phyloP scores from a whole-genome alignment of 345 rosid species.

The Eucalyptus curtisii region DNA sequence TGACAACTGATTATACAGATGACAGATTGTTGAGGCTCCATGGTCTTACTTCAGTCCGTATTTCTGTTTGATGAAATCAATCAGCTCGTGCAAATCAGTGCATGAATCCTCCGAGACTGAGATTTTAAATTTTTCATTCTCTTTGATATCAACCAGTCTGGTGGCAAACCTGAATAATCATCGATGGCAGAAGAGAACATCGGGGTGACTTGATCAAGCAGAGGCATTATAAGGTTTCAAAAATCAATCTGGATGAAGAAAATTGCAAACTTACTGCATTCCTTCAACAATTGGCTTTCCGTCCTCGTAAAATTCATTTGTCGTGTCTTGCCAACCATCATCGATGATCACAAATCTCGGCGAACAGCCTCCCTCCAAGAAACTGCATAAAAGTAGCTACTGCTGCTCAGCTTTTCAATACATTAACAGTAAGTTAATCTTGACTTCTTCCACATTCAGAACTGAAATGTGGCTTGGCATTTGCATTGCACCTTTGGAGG shows the following conservation, averaged over 20 bases:
- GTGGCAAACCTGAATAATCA: constrained; percentile 31
- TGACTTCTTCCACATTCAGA: not conserved
- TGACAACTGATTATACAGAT: not conserved
- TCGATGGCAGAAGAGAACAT: not conserved
- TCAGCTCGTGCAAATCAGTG: constrained; percentile 20
- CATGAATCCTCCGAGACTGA: constrained; percentile 4
- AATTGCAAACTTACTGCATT: constrained; percentile 19
- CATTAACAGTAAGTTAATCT: not conserved
- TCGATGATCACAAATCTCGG: constrained; percentile 55
- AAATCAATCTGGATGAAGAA: not conserved
- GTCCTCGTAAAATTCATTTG: constrained; percentile 19
- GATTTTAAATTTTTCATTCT: constrained; percentile 39
- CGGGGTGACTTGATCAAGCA: not conserved
- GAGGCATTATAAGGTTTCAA: not conserved
- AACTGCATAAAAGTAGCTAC: constrained; percentile 7
- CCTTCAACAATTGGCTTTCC: constrained; percentile 19
- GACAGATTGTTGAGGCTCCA: not conserved
- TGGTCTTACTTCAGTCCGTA: constrained; percentile 26
- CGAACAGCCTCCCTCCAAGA: constrained; percentile 35
- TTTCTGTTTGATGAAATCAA: constrained; percentile 17
- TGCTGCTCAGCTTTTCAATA: not conserved
- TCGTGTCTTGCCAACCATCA: constrained; percentile 64
- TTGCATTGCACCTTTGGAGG: constrained; percentile 34
- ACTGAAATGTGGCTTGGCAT: not conserved
- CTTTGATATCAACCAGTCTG: constrained; percentile 44